Percentiles rank a stretch among this genome's conserved stretches.
These are phyloP conservation scores for Pontederia paniculata DNA, from an alignment of 176 grass and related monocot species.

Conservation along the genomic window DNA sequence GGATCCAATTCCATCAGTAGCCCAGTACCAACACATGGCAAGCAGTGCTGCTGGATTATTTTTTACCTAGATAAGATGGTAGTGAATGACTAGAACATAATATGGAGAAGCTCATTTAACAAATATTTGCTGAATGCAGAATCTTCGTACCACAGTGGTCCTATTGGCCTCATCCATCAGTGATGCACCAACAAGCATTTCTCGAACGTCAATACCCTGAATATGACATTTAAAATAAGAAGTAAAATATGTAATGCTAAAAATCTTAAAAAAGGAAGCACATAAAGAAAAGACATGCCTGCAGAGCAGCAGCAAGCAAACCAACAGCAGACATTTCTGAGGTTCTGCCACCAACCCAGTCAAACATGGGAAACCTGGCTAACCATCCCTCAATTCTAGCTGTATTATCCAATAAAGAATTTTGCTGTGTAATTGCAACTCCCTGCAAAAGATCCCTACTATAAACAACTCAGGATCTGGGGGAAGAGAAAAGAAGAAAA, in stretches of 20 bases:
- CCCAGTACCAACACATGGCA: slow-evolving; percentile 96
- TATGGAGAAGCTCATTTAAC: slow-evolving; percentile 11
- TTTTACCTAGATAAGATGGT: slow-evolving; percentile 46
- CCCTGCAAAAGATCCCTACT: slow-evolving; percentile 44
- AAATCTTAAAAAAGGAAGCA: not conserved
- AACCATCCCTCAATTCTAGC: slow-evolving; percentile 98
- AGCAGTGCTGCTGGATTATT: slow-evolving; percentile 96
- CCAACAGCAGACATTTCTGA: slow-evolving; percentile 99
- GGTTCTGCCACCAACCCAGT: slow-evolving; percentile 97
- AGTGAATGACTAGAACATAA: not conserved
- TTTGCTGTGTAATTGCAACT: slow-evolving; percentile 95
- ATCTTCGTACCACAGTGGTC: slow-evolving; percentile 67
- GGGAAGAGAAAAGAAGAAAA: too few relatives aligned
- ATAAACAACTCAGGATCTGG: not conserved
- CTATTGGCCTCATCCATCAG: slow-evolving; percentile 90
- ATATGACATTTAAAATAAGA: slow-evolving; percentile 1
- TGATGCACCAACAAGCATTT: slow-evolving; percentile 84
- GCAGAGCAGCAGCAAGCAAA: slow-evolving; percentile 86
- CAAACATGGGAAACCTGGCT: slow-evolving; percentile 98
- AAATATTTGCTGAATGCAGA: not conserved
- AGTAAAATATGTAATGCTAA: slow-evolving; percentile 20
- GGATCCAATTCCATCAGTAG: slow-evolving; percentile 66
- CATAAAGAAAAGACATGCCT: slow-evolving; percentile 32
- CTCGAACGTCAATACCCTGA: slow-evolving; percentile 86
- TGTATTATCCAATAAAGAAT: slow-evolving; percentile 96